Conservation (phyloP, 2,329 filamentous ascomycete species). For the Pyrenophora graminea region DNA sequence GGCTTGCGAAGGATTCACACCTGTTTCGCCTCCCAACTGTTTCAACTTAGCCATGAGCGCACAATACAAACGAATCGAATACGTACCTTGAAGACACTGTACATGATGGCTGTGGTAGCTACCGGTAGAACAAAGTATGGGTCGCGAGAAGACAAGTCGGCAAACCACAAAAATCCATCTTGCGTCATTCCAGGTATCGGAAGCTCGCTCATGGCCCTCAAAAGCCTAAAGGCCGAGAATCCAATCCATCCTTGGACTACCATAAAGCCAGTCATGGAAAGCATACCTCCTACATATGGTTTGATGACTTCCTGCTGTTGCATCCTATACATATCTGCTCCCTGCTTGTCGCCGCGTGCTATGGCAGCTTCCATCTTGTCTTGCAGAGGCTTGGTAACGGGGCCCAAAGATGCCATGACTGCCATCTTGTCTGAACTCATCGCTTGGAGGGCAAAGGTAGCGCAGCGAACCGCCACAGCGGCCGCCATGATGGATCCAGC, state of each 20-base stretch:
- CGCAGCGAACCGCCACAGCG: slow-evolving; percentile 66
- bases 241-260: slow-evolving; percentile 70
- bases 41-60: slow-evolving; percentile 18
- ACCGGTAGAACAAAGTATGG: slow-evolving; percentile 77
- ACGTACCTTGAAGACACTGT: slow-evolving; percentile 62
- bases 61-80: slow-evolving; percentile 2
- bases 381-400: slow-evolving; percentile 60
- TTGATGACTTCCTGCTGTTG: slow-evolving; percentile 58
- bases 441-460: slow-evolving; percentile 66
- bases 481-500: slow-evolving; percentile 72
- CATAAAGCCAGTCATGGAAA: slow-evolving; percentile 58
- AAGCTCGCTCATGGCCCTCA: slow-evolving; percentile 73
- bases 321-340: slow-evolving; percentile 47
- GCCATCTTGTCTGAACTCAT: slow-evolving; percentile 65
- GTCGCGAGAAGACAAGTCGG: slow-evolving; percentile 75
- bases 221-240: slow-evolving; percentile 77
- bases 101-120: slow-evolving; percentile 61
- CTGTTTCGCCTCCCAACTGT: slow-evolving; percentile 57
- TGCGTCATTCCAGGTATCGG: slow-evolving; percentile 79
- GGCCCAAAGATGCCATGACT: slow-evolving; percentile 64
- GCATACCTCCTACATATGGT: slow-evolving; percentile 24
- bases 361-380: slow-evolving; percentile 57
- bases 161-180: slow-evolving; percentile 77
- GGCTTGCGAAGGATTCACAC: slow-evolving; percentile 34
- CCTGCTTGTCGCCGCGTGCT: slow-evolving; percentile 51